Evolutionary conservation across 1,139 yeast genomes (phyloP).

Genomic region (Saccharomycopsis hybrid): DNA sequence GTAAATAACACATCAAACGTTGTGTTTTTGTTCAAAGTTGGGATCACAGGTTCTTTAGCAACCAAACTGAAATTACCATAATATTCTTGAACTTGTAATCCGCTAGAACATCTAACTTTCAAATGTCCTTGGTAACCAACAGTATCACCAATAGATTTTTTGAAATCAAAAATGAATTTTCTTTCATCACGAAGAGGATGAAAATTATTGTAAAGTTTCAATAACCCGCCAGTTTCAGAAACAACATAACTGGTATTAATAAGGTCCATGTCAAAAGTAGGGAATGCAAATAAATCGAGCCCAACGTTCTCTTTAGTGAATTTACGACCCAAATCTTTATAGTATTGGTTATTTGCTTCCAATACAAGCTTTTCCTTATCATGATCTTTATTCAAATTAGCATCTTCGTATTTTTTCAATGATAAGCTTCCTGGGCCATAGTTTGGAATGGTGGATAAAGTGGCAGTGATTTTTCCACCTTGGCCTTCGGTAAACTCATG

Average conservation of each 20-base stretch:
- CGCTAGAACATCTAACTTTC: constrained; percentile 83
- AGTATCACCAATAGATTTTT: constrained; percentile 37
- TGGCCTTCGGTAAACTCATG: constrained; percentile 43
- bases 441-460: constrained; percentile 67
- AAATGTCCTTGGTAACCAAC: constrained; percentile 77
- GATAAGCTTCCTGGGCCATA: constrained; percentile 79
- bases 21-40: constrained; percentile 59
- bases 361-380: constrained; percentile 47
- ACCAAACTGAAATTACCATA: constrained; percentile 46
- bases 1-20: constrained; percentile 64
- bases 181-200: constrained; percentile 65
- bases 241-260: constrained; percentile 68
- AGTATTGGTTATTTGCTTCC: constrained; percentile 57
- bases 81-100: constrained; percentile 76
- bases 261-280: constrained; percentile 63
- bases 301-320: constrained; percentile 61
- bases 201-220: constrained; percentile 63
- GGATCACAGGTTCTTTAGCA: constrained; percentile 47
- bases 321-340: constrained; percentile 52
- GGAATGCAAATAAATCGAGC: constrained; percentile 67
- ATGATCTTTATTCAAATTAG: constrained; percentile 23
- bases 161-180: constrained; percentile 55
- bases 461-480: constrained; percentile 77
- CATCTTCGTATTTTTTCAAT: constrained; percentile 45
- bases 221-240: constrained; percentile 65